Percentiles rank a stretch among this genome's conserved stretches.
Conservation (phyloP, 371 early-diverging fungal species). For the Nematocida sp. region DNA sequence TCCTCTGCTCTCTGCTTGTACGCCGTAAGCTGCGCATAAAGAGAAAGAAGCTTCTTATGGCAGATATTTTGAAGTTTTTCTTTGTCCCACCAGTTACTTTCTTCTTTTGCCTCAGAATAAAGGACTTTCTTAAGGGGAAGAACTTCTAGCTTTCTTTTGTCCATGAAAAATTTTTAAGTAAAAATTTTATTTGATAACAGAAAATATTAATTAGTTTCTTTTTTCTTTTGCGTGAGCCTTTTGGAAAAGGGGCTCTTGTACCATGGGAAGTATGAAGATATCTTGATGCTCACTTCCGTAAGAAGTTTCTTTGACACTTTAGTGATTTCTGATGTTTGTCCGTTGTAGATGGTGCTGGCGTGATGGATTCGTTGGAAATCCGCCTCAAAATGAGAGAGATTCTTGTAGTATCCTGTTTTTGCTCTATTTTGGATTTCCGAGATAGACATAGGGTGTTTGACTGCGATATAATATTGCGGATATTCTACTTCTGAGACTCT, state of each 20-base stretch:
- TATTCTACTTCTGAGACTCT: slow-evolving; percentile 78
- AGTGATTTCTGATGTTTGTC: slow-evolving; percentile 32
- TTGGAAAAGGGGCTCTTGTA: slow-evolving; percentile 27
- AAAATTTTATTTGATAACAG: background rate
- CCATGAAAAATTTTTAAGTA: slow-evolving; percentile 47
- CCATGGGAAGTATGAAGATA: slow-evolving; percentile 32
- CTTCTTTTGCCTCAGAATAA: slow-evolving; percentile 15
- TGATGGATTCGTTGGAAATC: slow-evolving; percentile 69
- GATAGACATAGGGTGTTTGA: slow-evolving; percentile 92
- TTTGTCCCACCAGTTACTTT: slow-evolving; percentile 41
- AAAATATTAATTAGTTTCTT: background rate
- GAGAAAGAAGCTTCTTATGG: slow-evolving; percentile 13
- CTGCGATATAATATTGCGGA: slow-evolving; percentile 85
- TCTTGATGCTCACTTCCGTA: background rate
- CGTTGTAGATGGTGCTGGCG: slow-evolving; percentile 38
- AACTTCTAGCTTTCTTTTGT: slow-evolving; percentile 49
- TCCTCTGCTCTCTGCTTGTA: slow-evolving; percentile 32
- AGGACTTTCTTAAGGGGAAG: slow-evolving; percentile 41
- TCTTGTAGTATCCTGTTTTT: slow-evolving; percentile 72
- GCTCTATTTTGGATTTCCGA: slow-evolving; percentile 72
- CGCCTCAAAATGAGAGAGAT: slow-evolving; percentile 71
- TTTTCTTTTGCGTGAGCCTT: background rate
- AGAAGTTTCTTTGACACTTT: slow-evolving; percentile 26
- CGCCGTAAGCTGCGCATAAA: slow-evolving; percentile 39
- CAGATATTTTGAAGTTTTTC: background rate